Base-by-base conservation (phyloP, 2,329 filamentous ascomycete species). In the Didymella pomorum region DNA sequence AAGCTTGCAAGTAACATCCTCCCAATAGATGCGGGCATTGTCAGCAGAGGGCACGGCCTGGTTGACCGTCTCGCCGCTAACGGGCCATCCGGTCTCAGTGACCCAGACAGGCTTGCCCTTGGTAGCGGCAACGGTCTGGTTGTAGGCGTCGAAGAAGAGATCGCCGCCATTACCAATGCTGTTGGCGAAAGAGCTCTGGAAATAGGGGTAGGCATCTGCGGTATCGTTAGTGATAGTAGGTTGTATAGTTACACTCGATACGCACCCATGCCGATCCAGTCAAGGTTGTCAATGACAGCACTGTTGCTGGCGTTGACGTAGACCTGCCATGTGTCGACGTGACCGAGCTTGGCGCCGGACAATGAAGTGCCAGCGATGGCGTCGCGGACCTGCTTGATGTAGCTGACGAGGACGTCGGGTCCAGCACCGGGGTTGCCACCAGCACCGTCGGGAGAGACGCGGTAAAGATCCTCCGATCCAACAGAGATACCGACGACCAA, bases 31-130 rank as follows among this genome's bases (percentile, higher is more conserved):
- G 80, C 91, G 83, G 42, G 93, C 91, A 72, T 94, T 93, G 52
- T 83, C 79, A 29, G 79, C 62, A 33, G 82, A 87, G 6, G 93
- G 82, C 10, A 89, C 83, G 39, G 86, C 91, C 56, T 71, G 64
- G 63, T 87, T 87, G 61, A 84, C 79, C 1, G 80, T 83, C 64
- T 84, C 79, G 55, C 92, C 93, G 69, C 83, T 87, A 52, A 93
- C 87, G 47, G 93, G 92, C 87, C 91, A 95, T 64, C 93, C 93
- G 16, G 92, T 95, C 83, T 96, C 92, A 26, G 92, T 95, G 62
- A 96, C 61, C 91, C 91, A 95, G 67, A 96, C 85, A 18, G 85
- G 81, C 83, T 93, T 94, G 72, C 85, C 86, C 33, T 83, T 80
- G 33, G 86, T 83, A 43, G 82, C 87, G 16, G 73, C 78, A 62